Conservation (phyloP, 192 early-diverging fungal species). For the Coemansia sp. region DNA sequence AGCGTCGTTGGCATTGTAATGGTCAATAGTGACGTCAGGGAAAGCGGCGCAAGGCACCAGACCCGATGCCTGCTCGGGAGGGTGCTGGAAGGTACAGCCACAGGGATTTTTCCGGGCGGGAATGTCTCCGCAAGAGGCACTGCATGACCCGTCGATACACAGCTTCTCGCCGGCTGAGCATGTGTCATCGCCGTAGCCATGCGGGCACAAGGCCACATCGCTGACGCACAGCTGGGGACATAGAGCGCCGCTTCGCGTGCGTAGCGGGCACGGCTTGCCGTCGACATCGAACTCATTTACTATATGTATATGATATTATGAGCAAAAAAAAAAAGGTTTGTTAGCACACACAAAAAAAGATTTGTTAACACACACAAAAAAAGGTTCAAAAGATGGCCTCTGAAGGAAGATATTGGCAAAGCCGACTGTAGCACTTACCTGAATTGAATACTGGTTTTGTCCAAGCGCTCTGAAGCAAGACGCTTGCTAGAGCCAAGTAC, state of each 20-base stretch:
- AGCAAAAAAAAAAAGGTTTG: neutral
- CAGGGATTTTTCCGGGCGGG: constrained; percentile 48
- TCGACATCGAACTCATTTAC: constrained; percentile 56
- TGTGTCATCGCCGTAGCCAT: constrained; percentile 14
- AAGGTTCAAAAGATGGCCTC: too few species aligned
- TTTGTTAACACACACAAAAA: too few species aligned
- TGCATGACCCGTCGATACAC: constrained; percentile 60
- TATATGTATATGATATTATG: constrained; percentile 9
- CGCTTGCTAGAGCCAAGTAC: neutral
- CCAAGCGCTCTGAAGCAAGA: constrained; percentile 6
- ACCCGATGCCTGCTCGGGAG: constrained; percentile 16
- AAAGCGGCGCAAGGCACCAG: constrained; percentile 43
- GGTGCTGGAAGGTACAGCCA: constrained; percentile 41
- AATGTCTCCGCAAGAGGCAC: constrained; percentile 38
- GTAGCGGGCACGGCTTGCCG: constrained; percentile 53
- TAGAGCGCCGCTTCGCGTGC: constrained; percentile 39
- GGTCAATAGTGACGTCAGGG: constrained; percentile 49
- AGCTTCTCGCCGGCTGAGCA: constrained; percentile 51
- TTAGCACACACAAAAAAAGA: too few species aligned
- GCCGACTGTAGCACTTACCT: neutral
- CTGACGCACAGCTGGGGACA: constrained; percentile 60
- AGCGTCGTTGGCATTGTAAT: constrained; percentile 28
- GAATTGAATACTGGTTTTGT: constrained; percentile 12
- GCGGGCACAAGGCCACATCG: constrained; percentile 49
- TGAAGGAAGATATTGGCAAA: too few species aligned